phyloP scores from a whole-genome alignment of 2,329 filamentous ascomycete genomes.

The Nemania diffusa region DNA sequence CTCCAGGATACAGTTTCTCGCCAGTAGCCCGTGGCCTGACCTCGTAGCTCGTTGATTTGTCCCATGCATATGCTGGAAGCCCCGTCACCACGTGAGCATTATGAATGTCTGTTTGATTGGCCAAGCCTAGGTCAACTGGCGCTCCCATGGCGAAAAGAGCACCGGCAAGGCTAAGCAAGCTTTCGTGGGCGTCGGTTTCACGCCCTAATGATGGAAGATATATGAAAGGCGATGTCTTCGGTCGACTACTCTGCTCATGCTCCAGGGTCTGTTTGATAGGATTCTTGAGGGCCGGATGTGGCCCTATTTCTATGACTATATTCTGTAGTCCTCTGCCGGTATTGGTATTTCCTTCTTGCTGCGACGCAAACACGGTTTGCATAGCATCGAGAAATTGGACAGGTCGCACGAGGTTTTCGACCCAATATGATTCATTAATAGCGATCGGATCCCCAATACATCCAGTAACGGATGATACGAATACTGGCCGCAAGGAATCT shows the following conservation, averaged over 20 bases:
- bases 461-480: slow-evolving; percentile 42
- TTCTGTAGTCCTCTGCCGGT: slow-evolving; percentile 2
- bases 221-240: slow-evolving; percentile 26
- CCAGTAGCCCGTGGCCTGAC: slow-evolving; percentile 20
- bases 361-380: slow-evolving; percentile 17
- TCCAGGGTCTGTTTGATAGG: slow-evolving; percentile 39
- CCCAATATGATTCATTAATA: slow-evolving; percentile 46
- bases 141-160: slow-evolving; percentile 26
- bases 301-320: slow-evolving; percentile 44
- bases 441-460: slow-evolving; percentile 23
- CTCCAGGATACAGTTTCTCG: slow-evolving; percentile 23
- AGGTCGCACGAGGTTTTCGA: slow-evolving; percentile 46
- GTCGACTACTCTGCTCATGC: slow-evolving; percentile 21
- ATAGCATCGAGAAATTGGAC: slow-evolving; percentile 43
- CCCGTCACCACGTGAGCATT: slow-evolving; percentile 29
- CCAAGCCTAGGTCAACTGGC: slow-evolving; percentile 16
- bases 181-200: slow-evolving; percentile 15
- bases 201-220: slow-evolving; percentile 31
- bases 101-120: slow-evolving; percentile 26
- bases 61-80: slow-evolving; percentile 37
- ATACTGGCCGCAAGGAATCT: slow-evolving; percentile 5
- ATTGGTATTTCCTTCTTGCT: background rate
- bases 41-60: slow-evolving; percentile 25
- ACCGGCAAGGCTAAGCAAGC: slow-evolving; percentile 18
- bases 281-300: slow-evolving; percentile 42